These are phyloP conservation scores for Zymoseptoria pseudotritici DNA, from an alignment of 2,329 filamentous ascomycete genomes.

Conservation along the genomic window DNA sequence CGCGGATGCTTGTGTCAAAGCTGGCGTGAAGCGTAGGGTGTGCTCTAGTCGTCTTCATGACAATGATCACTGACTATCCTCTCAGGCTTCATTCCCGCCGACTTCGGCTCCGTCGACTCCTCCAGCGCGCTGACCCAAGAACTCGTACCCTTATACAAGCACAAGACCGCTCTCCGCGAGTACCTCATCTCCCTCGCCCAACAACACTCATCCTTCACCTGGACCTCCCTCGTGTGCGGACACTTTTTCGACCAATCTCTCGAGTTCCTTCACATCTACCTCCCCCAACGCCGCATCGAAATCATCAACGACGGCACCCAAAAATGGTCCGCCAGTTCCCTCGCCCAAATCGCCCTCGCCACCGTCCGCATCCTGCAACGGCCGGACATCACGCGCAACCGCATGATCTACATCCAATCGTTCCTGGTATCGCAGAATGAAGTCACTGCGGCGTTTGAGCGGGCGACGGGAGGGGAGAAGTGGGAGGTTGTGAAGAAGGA, in stretches of 20 bases:
- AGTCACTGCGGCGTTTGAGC: slow-evolving; percentile 47
- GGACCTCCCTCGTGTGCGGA: slow-evolving; percentile 53
- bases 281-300: slow-evolving; percentile 42
- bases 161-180: slow-evolving; percentile 44
- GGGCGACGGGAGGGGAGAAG: slow-evolving; percentile 41
- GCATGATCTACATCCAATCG: slow-evolving; percentile 51
- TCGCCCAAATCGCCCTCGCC: slow-evolving; percentile 45
- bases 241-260: slow-evolving; percentile 57
- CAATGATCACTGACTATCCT: not conserved
- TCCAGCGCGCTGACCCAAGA: slow-evolving; percentile 30
- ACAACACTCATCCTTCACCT: slow-evolving; percentile 40
- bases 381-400: slow-evolving; percentile 49
- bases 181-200: slow-evolving; percentile 43
- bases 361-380: slow-evolving; percentile 45
- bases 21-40: slow-evolving; percentile 47
- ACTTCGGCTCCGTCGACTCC: slow-evolving; percentile 45
- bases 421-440: slow-evolving; percentile 53
- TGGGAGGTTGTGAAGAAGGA: slow-evolving; percentile 42
- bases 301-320: slow-evolving; percentile 52
- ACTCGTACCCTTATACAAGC: slow-evolving; percentile 45
- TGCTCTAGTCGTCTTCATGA: too few species aligned
- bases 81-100: slow-evolving; percentile 49
- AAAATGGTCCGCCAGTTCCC: slow-evolving; percentile 45
- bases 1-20: slow-evolving; percentile 52
- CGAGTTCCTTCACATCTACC: slow-evolving; percentile 47